phyloP scores from a whole-genome alignment of 768 basidiomycete genomes.

The Lyophyllum decastes region DNA sequence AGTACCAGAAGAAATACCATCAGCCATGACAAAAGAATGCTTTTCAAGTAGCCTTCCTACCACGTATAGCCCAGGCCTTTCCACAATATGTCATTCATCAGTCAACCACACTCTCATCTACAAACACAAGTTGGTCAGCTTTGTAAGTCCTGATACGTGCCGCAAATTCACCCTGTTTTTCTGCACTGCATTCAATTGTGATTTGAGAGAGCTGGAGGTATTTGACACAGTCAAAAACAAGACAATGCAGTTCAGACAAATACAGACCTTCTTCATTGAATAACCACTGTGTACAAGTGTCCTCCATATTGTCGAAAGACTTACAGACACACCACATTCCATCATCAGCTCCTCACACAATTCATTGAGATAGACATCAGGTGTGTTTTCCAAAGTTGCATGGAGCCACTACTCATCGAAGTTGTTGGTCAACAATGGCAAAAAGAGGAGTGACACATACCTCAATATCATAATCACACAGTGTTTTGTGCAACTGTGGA shows the following conservation, averaged over 20 bases:
- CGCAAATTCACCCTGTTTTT: neutral
- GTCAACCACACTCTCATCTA: constrained; percentile 32
- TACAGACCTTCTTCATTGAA: constrained; percentile 14
- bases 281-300: constrained; percentile 6
- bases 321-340: constrained; percentile 6
- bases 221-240: neutral
- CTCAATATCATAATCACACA: too few species aligned
- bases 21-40: constrained; percentile 29
- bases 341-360: constrained; percentile 6
- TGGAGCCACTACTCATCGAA: too few species aligned
- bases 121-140: constrained; percentile 28
- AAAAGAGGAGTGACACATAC: too few species aligned
- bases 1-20: too few species aligned
- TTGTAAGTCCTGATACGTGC: too few species aligned
- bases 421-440: too few species aligned
- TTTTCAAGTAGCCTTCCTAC: constrained; percentile 17
- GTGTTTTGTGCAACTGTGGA: too few species aligned
- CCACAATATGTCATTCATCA: constrained; percentile 18
- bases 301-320: constrained; percentile 13
- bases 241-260: neutral
- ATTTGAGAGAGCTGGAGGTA: neutral
- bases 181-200: neutral
- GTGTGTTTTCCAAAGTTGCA: too few species aligned
- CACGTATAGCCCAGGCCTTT: constrained; percentile 26
- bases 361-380: constrained; percentile 16